Base-by-base conservation (phyloP, 192 early-diverging fungal species). In the Coemansia sp. region DNA sequence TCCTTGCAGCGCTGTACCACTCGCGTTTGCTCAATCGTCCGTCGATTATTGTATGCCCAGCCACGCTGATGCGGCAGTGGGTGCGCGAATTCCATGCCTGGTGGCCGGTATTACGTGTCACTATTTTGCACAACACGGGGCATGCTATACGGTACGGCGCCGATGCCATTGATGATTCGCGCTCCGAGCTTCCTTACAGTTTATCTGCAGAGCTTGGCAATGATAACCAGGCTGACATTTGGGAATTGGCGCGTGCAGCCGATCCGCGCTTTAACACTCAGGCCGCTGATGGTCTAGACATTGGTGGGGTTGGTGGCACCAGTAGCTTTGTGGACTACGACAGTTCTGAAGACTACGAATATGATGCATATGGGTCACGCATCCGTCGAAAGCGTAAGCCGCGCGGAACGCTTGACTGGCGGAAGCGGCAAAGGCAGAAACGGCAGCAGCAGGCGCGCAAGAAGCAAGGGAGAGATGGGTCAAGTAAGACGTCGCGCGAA, bases 81-180 rank as follows among this genome's bases (percentile, higher is more conserved):
- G 88, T 92, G 16, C 83, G 89, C 67, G 91, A 93, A 56, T 84
- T 92, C 64, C 91, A 92, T 63, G 71, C 76, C 9, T 93, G 91
- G 84, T 90, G 92, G 90, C 92, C 95, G 26, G 85, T 88, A 12
- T 69, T 94, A 30, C 85, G 94, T n/a, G 95, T 97, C 5, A 86
- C 85, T 14, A 92, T 98, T 61, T 67, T 98, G 28, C 96, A 98
- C 67, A 84, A 89, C 25, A 89, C 88, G 24, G 96, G 96, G 7
- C 86, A 85, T 68, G 95, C 88, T 0, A 83, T 94, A 71, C 59
- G 72, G 7, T 18, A 56, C 18, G 52, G 18, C 22, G 7, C 44
- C 18, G 32, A 22, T 27, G 56, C 19, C 6, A 25, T 53, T 7
- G 57, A 61, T 23, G 24, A 12, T 6, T 41, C 64, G 2, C 12